These are phyloP conservation scores for Daldinia vernicosa DNA, from an alignment of 495 filamentous ascomycete genomes.

Conservation along the genomic window DNA sequence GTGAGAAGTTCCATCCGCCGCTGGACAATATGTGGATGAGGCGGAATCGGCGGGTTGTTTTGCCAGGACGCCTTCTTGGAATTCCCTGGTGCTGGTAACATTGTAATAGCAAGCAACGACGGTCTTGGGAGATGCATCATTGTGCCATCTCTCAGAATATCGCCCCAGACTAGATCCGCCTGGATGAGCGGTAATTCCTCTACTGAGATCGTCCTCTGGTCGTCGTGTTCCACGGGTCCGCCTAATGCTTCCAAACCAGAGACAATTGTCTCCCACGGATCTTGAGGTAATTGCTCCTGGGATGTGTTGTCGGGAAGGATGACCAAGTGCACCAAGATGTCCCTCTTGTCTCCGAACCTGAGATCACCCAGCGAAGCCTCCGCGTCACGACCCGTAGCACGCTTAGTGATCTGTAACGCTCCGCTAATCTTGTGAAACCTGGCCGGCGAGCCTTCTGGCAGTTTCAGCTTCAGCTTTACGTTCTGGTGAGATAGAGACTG, in stretches of 20 bases:
- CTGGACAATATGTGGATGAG: conserved; percentile 94
- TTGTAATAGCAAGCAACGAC: conserved; percentile 95
- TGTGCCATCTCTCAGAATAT: conserved; percentile 91
- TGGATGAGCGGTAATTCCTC: conserved; percentile 97
- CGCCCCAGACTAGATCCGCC: conserved; percentile 92
- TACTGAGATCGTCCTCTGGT: conserved; percentile 82
- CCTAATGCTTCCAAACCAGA: conserved; percentile 95
- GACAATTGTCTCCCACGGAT: conserved; percentile 96
- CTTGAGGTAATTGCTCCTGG: conserved; percentile 87
- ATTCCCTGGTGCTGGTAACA: conserved; percentile 80
- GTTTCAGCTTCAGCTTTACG: conserved; percentile 91
- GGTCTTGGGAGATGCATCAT: conserved; percentile 87
- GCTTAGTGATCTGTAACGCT: conserved; percentile 95
- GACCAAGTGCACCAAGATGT: conserved; percentile 93
- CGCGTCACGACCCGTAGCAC: conserved; percentile 94
- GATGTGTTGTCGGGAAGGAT: conserved; percentile 89
- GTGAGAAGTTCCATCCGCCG: conserved; percentile 97
- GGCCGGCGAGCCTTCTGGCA: conserved; percentile 96
- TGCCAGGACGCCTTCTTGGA: conserved; percentile 68
- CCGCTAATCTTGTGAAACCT: conserved; percentile 99
- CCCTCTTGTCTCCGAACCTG: conserved; percentile 95
- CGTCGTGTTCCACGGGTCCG: conserved; percentile 88
- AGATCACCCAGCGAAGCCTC: conserved; percentile 94
- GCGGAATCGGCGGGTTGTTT: conserved; percentile 88
- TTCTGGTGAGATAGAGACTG: conserved; percentile 99